Evolutionary conservation across 2,329 filamentous ascomycete genomes (phyloP).

Genomic region (Trichophyton rubrum): DNA sequence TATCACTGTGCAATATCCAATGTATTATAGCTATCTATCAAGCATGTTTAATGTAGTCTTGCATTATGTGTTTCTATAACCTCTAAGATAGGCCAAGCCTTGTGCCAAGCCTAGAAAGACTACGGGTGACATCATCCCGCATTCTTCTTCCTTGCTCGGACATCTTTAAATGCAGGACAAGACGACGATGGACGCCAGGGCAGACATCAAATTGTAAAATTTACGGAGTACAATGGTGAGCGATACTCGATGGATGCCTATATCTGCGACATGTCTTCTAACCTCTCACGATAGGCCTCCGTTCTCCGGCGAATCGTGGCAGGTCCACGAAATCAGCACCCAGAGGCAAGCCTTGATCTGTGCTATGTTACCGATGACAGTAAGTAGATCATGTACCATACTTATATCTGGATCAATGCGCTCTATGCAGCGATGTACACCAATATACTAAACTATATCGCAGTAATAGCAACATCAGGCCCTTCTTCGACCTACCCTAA

Average conservation of each 20-base stretch:
- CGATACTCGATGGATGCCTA: neutral
- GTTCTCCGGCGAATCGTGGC: slow-evolving; percentile 85
- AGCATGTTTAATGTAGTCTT: too few species aligned
- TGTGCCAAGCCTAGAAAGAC: neutral
- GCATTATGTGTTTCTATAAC: neutral
- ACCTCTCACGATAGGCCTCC: slow-evolving; percentile 42
- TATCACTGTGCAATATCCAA: neutral
- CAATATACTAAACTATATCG: neutral
- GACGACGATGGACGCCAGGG: neutral
- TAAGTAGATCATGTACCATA: slow-evolving; percentile 15
- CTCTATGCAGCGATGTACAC: neutral
- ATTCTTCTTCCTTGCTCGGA: neutral
- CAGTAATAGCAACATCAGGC: slow-evolving; percentile 63
- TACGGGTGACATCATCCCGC: neutral
- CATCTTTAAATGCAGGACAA: neutral
- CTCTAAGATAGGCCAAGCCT: neutral
- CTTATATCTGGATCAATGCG: neutral
- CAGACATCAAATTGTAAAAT: neutral
- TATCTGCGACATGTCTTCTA: neutral
- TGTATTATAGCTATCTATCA: neutral
- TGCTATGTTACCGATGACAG: slow-evolving; percentile 85
- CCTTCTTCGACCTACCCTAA: slow-evolving; percentile 82
- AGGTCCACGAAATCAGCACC: slow-evolving; percentile 68
- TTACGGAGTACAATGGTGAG: neutral
- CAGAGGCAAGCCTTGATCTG: slow-evolving; percentile 79